Percentiles rank a stretch among this genome's conserved stretches.
These are phyloP conservation scores for Penicillium roqueforti DNA, from an alignment of 495 filamentous ascomycete species.

Conservation along the genomic window DNA sequence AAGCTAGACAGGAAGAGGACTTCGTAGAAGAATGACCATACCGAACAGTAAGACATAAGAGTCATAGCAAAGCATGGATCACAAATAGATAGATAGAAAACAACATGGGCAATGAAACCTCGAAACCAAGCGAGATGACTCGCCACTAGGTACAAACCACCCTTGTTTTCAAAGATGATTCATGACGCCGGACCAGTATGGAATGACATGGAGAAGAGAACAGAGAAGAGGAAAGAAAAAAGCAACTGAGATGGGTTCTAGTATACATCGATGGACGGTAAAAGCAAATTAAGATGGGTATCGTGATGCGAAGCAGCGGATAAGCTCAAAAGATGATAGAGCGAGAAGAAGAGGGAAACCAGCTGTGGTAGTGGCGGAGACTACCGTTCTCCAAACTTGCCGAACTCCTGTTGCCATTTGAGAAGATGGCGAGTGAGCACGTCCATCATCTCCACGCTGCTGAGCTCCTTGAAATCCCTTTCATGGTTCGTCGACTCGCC, in stretches of 20 bases:
- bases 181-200: constrained; percentile 18
- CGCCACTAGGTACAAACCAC: constrained; percentile 7
- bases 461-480: constrained; percentile 62
- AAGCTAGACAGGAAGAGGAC: background rate
- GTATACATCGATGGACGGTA: constrained; percentile 20
- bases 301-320: constrained; percentile 22
- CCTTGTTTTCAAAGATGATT: constrained; percentile 15
- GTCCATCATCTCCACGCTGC: constrained; percentile 79
- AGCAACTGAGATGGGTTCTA: constrained; percentile 11
- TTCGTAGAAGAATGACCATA: constrained; percentile 2
- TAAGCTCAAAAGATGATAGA: constrained; percentile 7
- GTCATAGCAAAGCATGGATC: constrained; percentile 6
- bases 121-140: background rate
- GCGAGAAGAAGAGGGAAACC: constrained; percentile 5
- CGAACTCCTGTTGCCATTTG: constrained; percentile 69
- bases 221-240: constrained; percentile 11
- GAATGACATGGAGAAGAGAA: constrained; percentile 13
- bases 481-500: constrained; percentile 26
- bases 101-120: background rate
- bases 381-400: constrained; percentile 51
- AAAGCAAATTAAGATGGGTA: constrained; percentile 25
- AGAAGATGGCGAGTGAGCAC: constrained; percentile 67
- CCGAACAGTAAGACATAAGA: background rate
- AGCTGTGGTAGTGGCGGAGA: background rate
- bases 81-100: constrained; percentile 6